Base-by-base conservation (phyloP, 179 eudicot genomes). In the Beta macrorhiza region DNA sequence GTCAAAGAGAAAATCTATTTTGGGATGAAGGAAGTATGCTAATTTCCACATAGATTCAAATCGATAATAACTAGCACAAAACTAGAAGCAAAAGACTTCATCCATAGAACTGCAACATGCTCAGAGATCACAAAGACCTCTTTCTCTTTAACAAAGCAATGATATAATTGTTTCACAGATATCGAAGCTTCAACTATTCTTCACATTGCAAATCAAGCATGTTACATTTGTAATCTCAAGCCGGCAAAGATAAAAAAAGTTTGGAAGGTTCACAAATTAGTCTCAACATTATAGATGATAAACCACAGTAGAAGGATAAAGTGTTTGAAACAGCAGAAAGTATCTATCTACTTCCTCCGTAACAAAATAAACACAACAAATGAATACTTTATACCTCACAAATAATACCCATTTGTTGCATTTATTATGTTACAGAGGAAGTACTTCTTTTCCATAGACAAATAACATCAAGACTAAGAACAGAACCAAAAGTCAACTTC, bases 101-200 rank as follows among this genome's bases (percentile, higher is more conserved):
- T 47, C 16, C 53, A 42, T 63, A 32, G 19, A 47, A 51, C 61
- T 51, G 32, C 59, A n/a, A 82, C 22, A 44, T 47, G 45, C 42
- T 69, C 56, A 78, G 67, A 72, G n/a, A 5, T 20, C n/a, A 51
- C 55, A 12, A 49, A 73, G 71, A 32, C 53, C 32, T 79, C 32
- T 59, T 19, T 62, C 72, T 61, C 25, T 7, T 58, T 32, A 37
- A 32, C 22, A 44, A 37, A 70, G n/a, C 64, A 53, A 16, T 63
- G 37, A 71, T 19, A 2, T 47, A 67, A 53, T 76, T 9, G 17
- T 47, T 62, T 69, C 5, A 44, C 67, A 16, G n/a, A 75, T 37
- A 9, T 62, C 9, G 72, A 49, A 47, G 61, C 55, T 22, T 37
- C 49, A 47, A 62, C 7, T 61, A 44, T 51, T 67, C 64, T 25